Base-by-base conservation (phyloP, 139 green algal species). In the Chlamydomonas incerta region DNA sequence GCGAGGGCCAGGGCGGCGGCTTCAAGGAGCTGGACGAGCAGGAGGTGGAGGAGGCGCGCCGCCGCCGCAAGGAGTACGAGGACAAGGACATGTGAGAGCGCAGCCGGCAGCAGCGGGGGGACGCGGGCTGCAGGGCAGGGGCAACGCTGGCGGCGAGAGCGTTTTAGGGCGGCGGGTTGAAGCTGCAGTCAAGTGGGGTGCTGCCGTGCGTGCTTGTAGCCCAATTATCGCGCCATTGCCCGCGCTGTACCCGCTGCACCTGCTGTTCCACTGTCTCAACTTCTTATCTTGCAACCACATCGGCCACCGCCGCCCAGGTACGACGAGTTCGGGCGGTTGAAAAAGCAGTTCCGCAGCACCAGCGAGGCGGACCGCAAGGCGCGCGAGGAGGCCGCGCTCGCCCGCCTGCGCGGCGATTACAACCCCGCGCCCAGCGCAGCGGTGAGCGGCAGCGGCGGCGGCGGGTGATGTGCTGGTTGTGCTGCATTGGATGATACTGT, bases 291-390 rank as follows among this genome's bases (percentile, higher is more conserved):
- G 26, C n/a, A n/a, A n/a, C n/a, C n/a, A n/a, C n/a, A n/a, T n/a
- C 29, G 10, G 34, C 34, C 14, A 9, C 10, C 71, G 13, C 8
- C 31, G 26, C 31, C 8, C 88, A 97, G 92, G 82, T 97, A 94
- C 65, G 95, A 97, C 73, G 95, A 97, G 88, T 97, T 95, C 91
- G 95, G 95, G 26, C 91, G 95, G 37, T 74, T 94, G 6, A 96
- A 96, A 89, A 94, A 93, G 86, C 82, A 93, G 82, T 87, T 88
- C 65, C 50, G 86, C 9, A 55, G 52, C 67, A 75, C 37, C n/a
- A 55, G 67, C 46, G 89, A 89, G 55, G 89, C 90, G 31, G 92
- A 96, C 89, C 84, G 90, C 9, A 89, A 87, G 37, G 90, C 90
- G 3, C 87, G 95, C 0, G 95, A 97, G 85, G 82, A 82, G 65